A percentile compares a stretch with the other conserved stretches of the same genome.
Evolutionary conservation across 2,329 filamentous ascomycete genomes (phyloP).

Genomic region (Plectosphaerella sp.): DNA sequence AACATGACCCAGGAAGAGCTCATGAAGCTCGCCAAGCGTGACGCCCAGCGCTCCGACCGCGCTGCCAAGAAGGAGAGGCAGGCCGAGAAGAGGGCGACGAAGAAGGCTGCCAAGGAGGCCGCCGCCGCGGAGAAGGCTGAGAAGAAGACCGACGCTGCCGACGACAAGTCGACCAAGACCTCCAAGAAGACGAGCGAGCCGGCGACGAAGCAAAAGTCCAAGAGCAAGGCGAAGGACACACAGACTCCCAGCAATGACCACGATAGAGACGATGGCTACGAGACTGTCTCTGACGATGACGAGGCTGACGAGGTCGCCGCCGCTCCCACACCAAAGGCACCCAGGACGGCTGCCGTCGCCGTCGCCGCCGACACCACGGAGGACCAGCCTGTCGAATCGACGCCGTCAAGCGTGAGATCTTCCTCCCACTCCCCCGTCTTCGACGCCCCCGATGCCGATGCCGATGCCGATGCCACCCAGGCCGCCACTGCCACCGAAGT

Average conservation of each 20-base stretch:
- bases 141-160: slow-evolving; percentile 58
- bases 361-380: not conserved
- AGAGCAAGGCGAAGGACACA: slow-evolving; percentile 1
- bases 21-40: slow-evolving; percentile 11
- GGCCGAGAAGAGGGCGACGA: slow-evolving; percentile 43
- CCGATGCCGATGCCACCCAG: slow-evolving; percentile 30
- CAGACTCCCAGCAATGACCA: slow-evolving; percentile 4
- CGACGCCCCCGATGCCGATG: slow-evolving; percentile 55
- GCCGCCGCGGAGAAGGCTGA: slow-evolving; percentile 28
- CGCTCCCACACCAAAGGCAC: slow-evolving; percentile 24
- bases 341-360: slow-evolving; percentile 32
- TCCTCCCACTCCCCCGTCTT: slow-evolving; percentile 57
- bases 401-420: slow-evolving; percentile 38
- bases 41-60: slow-evolving; percentile 1
- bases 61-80: slow-evolving; percentile 28
- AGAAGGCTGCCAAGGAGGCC: slow-evolving; percentile 15
- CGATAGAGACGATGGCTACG: slow-evolving; percentile 10
- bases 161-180: slow-evolving; percentile 42
- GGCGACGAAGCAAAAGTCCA: slow-evolving; percentile 13
- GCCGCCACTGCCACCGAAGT: slow-evolving; percentile 35
- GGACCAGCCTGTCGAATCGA: slow-evolving; percentile 37
- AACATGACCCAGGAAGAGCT: slow-evolving; percentile 13
- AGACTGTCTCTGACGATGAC: slow-evolving; percentile 7
- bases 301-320: slow-evolving; percentile 3
- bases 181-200: slow-evolving; percentile 20